Evolutionary conservation across 2,329 filamentous ascomycete species (phyloP).

Genomic region (Calonectria henricotiae): DNA sequence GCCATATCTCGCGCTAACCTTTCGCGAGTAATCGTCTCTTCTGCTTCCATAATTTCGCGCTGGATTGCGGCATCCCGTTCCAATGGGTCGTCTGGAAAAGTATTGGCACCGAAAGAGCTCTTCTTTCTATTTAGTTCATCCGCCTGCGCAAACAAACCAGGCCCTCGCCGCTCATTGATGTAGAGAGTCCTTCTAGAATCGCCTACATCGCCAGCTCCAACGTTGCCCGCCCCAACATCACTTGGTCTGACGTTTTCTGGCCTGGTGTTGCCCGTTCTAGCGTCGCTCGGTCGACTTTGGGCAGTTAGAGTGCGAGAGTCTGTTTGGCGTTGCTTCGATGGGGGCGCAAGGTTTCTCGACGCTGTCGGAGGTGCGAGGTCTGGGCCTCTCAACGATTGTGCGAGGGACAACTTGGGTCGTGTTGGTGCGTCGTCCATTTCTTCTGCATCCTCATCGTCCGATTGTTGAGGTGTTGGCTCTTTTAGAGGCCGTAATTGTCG

Average conservation of each 20-base stretch:
- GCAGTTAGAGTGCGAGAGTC: neutral
- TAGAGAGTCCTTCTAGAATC: neutral
- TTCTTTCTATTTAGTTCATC: slow-evolving; percentile 10
- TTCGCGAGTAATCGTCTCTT: slow-evolving; percentile 41
- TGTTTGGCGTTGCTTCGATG: slow-evolving; percentile 11
- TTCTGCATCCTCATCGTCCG: slow-evolving; percentile 11
- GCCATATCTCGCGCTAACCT: slow-evolving; percentile 30
- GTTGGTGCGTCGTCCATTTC: slow-evolving; percentile 1
- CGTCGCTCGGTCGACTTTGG: neutral
- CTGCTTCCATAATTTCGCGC: slow-evolving; percentile 43
- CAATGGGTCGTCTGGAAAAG: slow-evolving; percentile 33
- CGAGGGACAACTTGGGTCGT: neutral
- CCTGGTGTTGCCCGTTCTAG: neutral
- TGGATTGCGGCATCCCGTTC: slow-evolving; percentile 46
- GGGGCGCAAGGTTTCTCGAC: slow-evolving; percentile 1
- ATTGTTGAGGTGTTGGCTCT: slow-evolving; percentile 10
- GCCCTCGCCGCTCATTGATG: slow-evolving; percentile 1
- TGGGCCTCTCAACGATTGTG: slow-evolving; percentile 3
- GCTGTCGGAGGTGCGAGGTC: slow-evolving; percentile 4
- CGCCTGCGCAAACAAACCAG: slow-evolving; percentile 36
- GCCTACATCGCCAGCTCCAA: neutral
- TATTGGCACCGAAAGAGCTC: slow-evolving; percentile 28
- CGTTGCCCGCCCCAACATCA: neutral
- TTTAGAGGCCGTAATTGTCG: slow-evolving; percentile 21
- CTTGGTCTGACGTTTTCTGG: neutral